Percentiles rank a stretch among this genome's conserved stretches.
Evolutionary conservation across 306 rosid species (phyloP).

Genomic region (Nissolia schottii): DNA sequence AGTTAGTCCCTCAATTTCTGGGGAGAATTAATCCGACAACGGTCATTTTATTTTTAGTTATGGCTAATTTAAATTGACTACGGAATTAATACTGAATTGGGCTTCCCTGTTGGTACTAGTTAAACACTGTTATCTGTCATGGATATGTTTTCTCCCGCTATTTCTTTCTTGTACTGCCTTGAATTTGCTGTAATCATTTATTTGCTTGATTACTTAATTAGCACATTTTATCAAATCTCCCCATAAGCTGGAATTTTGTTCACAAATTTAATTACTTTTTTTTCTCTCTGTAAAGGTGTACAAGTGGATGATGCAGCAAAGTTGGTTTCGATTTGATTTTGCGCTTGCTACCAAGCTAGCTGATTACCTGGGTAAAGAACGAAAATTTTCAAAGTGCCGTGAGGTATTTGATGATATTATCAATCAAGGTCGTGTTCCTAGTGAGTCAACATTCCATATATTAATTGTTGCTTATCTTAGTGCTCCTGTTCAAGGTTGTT

Average conservation of each 20-base stretch:
- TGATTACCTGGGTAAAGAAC: constrained; percentile 86
- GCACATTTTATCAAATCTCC: background rate
- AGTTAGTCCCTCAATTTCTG: no score
- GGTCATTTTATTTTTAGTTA: no score
- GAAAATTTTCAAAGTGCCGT: constrained; percentile 87
- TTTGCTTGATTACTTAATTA: constrained; percentile 3
- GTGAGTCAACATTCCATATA: constrained; percentile 91
- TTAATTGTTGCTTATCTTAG: constrained; percentile 87
- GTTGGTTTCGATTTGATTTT: constrained; percentile 79
- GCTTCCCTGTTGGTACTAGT: constrained; percentile 2
- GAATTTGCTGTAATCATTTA: constrained; percentile 1
- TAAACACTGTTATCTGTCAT: background rate
- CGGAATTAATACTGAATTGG: background rate
- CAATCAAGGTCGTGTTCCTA: constrained; percentile 85
- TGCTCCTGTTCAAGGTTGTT: constrained; percentile 66
- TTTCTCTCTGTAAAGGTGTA: constrained; percentile 57
- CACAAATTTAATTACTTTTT: background rate
- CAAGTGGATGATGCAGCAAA: constrained; percentile 93
- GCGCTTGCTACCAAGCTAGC: constrained; percentile 86
- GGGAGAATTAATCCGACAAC: no score
- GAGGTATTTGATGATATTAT: constrained; percentile 84
- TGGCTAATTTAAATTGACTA: no score
- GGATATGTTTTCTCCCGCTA: background rate
- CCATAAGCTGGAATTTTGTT: constrained; percentile 1
- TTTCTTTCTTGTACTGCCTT: background rate